Percentiles rank a stretch among this genome's conserved stretches.
Conservation (phyloP, 73 alveolate species). For the Stentor coeruleus region DNA sequence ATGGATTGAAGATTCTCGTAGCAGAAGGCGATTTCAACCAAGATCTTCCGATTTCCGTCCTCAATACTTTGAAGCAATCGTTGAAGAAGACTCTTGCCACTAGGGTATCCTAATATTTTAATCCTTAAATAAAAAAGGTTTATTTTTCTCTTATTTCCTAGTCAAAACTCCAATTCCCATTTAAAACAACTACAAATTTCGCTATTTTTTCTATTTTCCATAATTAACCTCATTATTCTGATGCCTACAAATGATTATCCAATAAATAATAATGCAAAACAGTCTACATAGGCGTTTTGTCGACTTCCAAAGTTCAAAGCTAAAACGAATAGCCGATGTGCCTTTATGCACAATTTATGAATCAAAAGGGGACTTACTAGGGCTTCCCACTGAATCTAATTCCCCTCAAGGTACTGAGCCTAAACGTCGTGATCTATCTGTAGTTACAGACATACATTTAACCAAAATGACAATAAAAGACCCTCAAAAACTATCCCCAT, state of each 20-base stretch:
- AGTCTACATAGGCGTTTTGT: background rate
- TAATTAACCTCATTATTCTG: background rate
- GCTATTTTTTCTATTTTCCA: background rate
- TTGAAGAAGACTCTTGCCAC: background rate
- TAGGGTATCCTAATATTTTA: background rate
- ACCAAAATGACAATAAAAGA: background rate
- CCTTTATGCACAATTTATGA: background rate
- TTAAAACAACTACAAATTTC: background rate
- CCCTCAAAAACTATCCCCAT: background rate
- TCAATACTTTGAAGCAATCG: background rate
- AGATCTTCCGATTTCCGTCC: no score
- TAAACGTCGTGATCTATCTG: background rate
- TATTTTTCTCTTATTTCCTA: no score
- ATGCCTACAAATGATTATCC: background rate
- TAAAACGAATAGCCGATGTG: background rate
- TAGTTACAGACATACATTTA: background rate
- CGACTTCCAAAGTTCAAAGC: background rate
- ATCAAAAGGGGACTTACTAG: background rate
- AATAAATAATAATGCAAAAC: background rate
- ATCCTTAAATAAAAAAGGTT: no score
- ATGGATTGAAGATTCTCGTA: no score
- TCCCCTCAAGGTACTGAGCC: background rate
- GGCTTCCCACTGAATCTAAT: background rate
- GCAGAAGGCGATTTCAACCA: no score
- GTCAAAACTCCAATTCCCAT: background rate